These are phyloP conservation scores for Acer negundo DNA, from an alignment of 345 rosid species.

Conservation along the genomic window DNA sequence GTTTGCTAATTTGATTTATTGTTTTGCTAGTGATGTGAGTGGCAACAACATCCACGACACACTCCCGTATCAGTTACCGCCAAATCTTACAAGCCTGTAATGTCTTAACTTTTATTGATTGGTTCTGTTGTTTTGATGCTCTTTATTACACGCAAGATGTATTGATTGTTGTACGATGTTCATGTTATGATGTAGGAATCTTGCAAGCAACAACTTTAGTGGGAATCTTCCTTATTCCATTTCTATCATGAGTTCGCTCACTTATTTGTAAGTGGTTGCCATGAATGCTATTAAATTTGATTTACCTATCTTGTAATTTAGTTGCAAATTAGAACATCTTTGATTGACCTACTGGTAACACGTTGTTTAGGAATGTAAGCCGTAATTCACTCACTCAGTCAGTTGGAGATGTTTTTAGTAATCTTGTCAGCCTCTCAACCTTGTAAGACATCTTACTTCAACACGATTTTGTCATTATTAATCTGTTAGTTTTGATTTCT, in stretches of 20 bases:
- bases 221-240: slow-evolving; percentile 95
- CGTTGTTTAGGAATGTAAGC: slow-evolving; percentile 67
- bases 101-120: slow-evolving; percentile 22
- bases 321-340: slow-evolving; percentile 10
- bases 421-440: slow-evolving; percentile 52
- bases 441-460: slow-evolving; percentile 56
- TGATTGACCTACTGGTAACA: slow-evolving; percentile 16
- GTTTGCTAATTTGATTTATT: slow-evolving; percentile 13
- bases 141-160: slow-evolving; percentile 18
- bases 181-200: slow-evolving; percentile 62
- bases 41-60: slow-evolving; percentile 78
- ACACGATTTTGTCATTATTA: neutral
- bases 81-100: slow-evolving; percentile 96
- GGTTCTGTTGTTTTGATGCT: slow-evolving; percentile 5
- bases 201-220: slow-evolving; percentile 78
- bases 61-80: slow-evolving; percentile 93
- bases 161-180: slow-evolving; percentile 12
- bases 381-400: slow-evolving; percentile 70
- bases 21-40: slow-evolving; percentile 72
- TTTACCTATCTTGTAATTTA: neutral
- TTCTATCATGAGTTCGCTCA: slow-evolving; percentile 68
- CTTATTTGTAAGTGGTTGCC: slow-evolving; percentile 65
- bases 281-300: slow-evolving; percentile 25
- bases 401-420: slow-evolving; percentile 67
- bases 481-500: slow-evolving; percentile 12